A percentile compares a stretch with the other conserved stretches of the same genome.
Evolutionary conservation across 208 protist species (phyloP).

Genomic region (Acanthamoeba castellanii): DNA sequence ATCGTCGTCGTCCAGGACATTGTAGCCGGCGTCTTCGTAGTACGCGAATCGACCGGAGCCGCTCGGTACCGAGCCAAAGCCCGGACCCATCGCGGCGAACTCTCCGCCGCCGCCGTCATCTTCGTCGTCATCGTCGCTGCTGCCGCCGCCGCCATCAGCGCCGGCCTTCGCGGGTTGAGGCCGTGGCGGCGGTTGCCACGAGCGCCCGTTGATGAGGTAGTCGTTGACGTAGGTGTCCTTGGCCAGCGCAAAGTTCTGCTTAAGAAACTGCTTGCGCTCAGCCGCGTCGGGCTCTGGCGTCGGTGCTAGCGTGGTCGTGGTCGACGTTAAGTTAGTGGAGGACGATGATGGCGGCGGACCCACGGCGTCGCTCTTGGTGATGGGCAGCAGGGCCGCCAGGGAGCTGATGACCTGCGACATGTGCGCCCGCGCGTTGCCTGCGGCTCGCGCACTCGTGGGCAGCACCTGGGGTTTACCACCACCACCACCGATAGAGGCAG

Average conservation of each 20-base stretch:
- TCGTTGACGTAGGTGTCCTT: neutral
- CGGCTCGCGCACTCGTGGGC: neutral
- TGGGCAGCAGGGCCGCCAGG: neutral
- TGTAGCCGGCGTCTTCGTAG: neutral
- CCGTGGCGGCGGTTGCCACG: neutral
- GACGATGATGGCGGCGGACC: neutral
- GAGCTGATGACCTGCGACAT: slow-evolving; percentile 14
- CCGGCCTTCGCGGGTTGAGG: no score
- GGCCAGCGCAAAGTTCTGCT: neutral
- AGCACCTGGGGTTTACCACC: neutral
- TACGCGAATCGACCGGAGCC: neutral
- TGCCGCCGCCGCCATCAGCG: neutral
- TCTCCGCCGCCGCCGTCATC: neutral
- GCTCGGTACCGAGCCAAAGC: neutral
- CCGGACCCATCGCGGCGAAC: neutral
- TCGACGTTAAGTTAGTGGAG: neutral
- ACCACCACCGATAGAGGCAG: neutral
- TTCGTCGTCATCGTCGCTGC: neutral
- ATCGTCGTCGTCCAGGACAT: neutral
- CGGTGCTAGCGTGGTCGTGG: neutral
- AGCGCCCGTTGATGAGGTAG: neutral
- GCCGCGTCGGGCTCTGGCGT: neutral
- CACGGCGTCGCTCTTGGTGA: neutral
- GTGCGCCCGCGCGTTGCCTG: neutral
- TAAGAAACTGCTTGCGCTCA: neutral